Evolutionary conservation across 495 filamentous ascomycete species (phyloP).

Genomic region (Cryomyces minteri): DNA sequence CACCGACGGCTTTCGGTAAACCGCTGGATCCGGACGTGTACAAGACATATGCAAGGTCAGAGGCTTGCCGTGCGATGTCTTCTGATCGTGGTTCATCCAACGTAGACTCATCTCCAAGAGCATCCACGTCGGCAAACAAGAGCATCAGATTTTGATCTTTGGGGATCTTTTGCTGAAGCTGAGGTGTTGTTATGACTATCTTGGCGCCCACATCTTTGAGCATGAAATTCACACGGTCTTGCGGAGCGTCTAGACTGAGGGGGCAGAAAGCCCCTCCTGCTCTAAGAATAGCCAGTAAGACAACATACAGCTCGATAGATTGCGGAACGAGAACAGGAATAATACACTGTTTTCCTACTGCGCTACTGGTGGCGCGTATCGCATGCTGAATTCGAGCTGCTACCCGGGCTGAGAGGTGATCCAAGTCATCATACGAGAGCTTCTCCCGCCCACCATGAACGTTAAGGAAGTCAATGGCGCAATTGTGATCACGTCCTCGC

Average conservation of each 20-base stretch:
- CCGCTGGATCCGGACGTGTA: constrained; percentile 85
- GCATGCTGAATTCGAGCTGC: too few species aligned
- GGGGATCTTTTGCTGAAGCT: constrained; percentile 3
- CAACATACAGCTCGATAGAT: constrained; percentile 48
- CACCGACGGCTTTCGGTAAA: constrained; percentile 65
- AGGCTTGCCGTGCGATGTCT: not conserved
- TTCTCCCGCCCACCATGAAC: too few species aligned
- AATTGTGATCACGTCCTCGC: not conserved
- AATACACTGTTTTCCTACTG: constrained; percentile 14
- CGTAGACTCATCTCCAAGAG: constrained; percentile 15
- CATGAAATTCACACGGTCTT: constrained; percentile 56
- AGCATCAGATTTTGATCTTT: not conserved
- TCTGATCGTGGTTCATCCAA: not conserved
- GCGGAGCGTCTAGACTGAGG: constrained; percentile 49
- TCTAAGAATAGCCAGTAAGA: constrained; percentile 54
- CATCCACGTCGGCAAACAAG: constrained; percentile 11
- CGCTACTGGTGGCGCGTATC: too few species aligned
- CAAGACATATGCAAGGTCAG: constrained; percentile 69
- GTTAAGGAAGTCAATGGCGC: constrained; percentile 41
- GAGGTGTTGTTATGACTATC: constrained; percentile 15
- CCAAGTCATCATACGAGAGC: too few species aligned
- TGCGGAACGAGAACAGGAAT: constrained; percentile 59
- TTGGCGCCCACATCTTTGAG: constrained; percentile 37
- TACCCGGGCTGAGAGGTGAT: too few species aligned
- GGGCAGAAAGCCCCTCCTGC: constrained; percentile 69